Base-by-base conservation (phyloP, 805 yeast genomes). In the Metschnikowia koreensis region DNA sequence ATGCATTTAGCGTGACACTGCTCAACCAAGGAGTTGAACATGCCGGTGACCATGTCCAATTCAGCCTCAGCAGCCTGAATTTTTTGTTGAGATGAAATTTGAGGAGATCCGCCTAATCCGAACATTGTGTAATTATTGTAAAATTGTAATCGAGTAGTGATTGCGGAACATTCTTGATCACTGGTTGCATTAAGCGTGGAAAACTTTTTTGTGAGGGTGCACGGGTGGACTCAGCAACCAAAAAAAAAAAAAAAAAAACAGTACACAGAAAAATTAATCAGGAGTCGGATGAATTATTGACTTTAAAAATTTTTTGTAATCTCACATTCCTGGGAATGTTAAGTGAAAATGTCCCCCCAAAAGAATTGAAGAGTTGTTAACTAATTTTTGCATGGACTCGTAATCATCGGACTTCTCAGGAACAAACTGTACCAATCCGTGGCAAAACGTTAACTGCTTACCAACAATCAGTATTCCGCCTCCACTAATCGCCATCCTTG, bases 41-140 rank as follows among this genome's bases (percentile, higher is more conserved):
- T 91, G 62, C 94, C 97, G 38, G 97, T 92, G 62, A 93, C 97
- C 84, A 94, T 87, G 70, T 93, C 99, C 60, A 93, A 81, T 73
- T 93, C 99, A 52, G 97, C 89, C 75, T 93, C 98, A 47, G 99
- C 99, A 60, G 96, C 96, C 64, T 80, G 80, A 55, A 88, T 77
- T 69, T 88, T 88, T 69, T 86, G 91, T 58, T 85, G 87, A 39
- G 90, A 80, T 27, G 87, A 76, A 58, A 84, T 66, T 68, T 85
- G 89, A 57, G 93, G 92, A 59, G 87, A 79, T 53, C 82, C 79
- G 56, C 86, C 86, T 58, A 88, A 78, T 62, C 93, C 93, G 66
- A 87, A 79, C 93, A 87, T 87, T 31, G 10, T 54, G 29, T 47
- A 34, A 36, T 41, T 29, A 34, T 44, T 29, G 39, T 42, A 28